Percentiles rank a stretch among this genome's conserved stretches.
Evolutionary conservation across 495 filamentous ascomycete genomes (phyloP).

Genomic region (Podospora fimiseda): DNA sequence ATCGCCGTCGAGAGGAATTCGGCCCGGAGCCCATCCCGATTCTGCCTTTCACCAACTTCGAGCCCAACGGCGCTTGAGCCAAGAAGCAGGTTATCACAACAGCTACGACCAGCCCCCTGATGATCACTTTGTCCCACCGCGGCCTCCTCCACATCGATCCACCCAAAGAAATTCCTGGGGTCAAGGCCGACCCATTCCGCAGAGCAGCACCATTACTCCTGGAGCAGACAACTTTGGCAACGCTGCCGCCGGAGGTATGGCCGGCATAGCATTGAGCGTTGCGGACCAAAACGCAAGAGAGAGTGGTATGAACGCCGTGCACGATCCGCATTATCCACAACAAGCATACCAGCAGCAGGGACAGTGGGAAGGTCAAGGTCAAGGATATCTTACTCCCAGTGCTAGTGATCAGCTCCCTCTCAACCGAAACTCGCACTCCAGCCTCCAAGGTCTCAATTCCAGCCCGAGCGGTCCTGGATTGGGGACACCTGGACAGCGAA

Average conservation of each 20-base stretch:
- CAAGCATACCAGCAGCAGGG: slow-evolving; percentile 31
- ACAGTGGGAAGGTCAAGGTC: slow-evolving; percentile 28
- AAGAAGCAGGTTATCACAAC: slow-evolving; percentile 20
- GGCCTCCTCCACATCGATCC: slow-evolving; percentile 3
- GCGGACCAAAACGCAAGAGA: slow-evolving; percentile 66
- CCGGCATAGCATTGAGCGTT: slow-evolving; percentile 67
- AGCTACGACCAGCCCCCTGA: slow-evolving; percentile 26
- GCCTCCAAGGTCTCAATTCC: slow-evolving; percentile 19
- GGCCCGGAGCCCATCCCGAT: slow-evolving; percentile 37
- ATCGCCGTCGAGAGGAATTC: slow-evolving; percentile 19
- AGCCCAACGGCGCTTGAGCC: slow-evolving; percentile 31
- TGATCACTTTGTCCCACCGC: slow-evolving; percentile 3
- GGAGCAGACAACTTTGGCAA: slow-evolving; percentile 71
- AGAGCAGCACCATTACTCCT: slow-evolving; percentile 57
- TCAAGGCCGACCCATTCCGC: slow-evolving; percentile 20
- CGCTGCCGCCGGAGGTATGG: slow-evolving; percentile 65
- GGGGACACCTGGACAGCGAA: slow-evolving; percentile 21
- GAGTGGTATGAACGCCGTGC: slow-evolving; percentile 64
- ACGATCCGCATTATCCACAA: slow-evolving; percentile 39
- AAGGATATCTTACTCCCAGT: slow-evolving; percentile 2
- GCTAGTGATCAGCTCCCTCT: slow-evolving; percentile 14
- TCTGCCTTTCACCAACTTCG: slow-evolving; percentile 37
- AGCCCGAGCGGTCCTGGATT: slow-evolving; percentile 11
- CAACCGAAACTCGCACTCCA: slow-evolving; percentile 12
- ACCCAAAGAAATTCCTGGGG: slow-evolving; percentile 2